phyloP scores from a whole-genome alignment of 2,329 filamentous ascomycete genomes.

The Microcyclosporella mali region DNA sequence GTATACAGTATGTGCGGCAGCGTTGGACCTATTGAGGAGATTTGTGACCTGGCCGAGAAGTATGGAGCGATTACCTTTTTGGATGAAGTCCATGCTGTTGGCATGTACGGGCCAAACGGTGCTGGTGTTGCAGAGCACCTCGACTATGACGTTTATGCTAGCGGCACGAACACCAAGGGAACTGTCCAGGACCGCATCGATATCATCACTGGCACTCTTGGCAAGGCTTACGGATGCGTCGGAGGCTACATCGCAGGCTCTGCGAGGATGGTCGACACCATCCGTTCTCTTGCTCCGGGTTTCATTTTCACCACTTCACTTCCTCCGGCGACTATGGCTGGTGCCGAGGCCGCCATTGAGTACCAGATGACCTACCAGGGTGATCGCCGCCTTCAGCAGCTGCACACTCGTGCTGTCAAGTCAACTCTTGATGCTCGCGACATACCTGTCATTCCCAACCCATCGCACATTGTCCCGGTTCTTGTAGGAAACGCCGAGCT shows the following conservation, averaged over 20 bases:
- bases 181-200: constrained; percentile 94
- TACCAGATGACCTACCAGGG: constrained; percentile 82
- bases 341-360: constrained; percentile 83
- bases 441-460: constrained; percentile 96
- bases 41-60: constrained; percentile 93
- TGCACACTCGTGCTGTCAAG: constrained; percentile 94
- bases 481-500: constrained; percentile 90
- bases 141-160: constrained; percentile 79
- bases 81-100: constrained; percentile 97
- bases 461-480: constrained; percentile 90
- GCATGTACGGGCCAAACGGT: constrained; percentile 96
- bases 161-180: constrained; percentile 67
- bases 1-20: constrained; percentile 99
- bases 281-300: constrained; percentile 88
- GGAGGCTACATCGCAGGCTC: constrained; percentile 96
- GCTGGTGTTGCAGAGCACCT: constrained; percentile 96
- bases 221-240: constrained; percentile 96
- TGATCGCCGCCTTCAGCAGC: constrained; percentile 85
- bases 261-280: constrained; percentile 77
- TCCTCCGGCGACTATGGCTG: constrained; percentile 93
- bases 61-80: constrained; percentile 96
- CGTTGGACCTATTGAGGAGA: constrained; percentile 89
- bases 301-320: constrained; percentile 99
- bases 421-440: constrained; percentile 68
- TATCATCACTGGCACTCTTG: constrained; percentile 94